These are phyloP conservation scores for Onygenales sp. DNA, from an alignment of 2,329 filamentous ascomycete genomes.

Conservation along the genomic window DNA sequence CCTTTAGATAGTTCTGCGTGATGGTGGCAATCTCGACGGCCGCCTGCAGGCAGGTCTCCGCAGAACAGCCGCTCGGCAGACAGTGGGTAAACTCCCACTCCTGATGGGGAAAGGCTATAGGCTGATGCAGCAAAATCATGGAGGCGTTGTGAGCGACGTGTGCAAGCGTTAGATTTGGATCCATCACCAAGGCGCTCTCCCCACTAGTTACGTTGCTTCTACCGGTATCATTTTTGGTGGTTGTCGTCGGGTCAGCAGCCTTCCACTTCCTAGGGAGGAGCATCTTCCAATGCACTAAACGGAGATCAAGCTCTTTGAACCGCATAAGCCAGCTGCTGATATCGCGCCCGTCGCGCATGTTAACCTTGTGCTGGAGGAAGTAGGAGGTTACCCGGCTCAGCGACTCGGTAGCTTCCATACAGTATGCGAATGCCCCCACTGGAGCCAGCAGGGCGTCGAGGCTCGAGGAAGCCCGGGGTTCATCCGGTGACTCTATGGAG, in stretches of 20 bases:
- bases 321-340: slow-evolving; percentile 25
- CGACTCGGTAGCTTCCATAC: slow-evolving; percentile 25
- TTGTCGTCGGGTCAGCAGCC: neutral
- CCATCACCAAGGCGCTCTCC: slow-evolving; percentile 21
- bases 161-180: slow-evolving; percentile 42
- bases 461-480: neutral
- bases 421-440: slow-evolving; percentile 24
- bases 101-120: slow-evolving; percentile 32
- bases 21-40: slow-evolving; percentile 40
- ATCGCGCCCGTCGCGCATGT: slow-evolving; percentile 18
- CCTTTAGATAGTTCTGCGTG: slow-evolving; percentile 36
- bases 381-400: slow-evolving; percentile 26
- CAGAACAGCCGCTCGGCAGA: slow-evolving; percentile 38
- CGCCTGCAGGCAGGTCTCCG: slow-evolving; percentile 41
- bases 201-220: too few species aligned
- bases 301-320: slow-evolving; percentile 23
- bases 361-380: slow-evolving; percentile 25
- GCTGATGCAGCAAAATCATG: slow-evolving; percentile 41
- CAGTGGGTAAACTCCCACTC: slow-evolving; percentile 23
- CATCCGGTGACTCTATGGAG: neutral
- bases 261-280: slow-evolving; percentile 22
- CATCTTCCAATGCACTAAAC: slow-evolving; percentile 24
- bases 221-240: neutral
- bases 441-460: slow-evolving; percentile 18
- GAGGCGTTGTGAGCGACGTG: slow-evolving; percentile 43